A percentile compares a stretch with the other conserved stretches of the same genome.
Evolutionary conservation across 192 early-diverging fungal genomes (phyloP).

Genomic region (Coemansia sp.): DNA sequence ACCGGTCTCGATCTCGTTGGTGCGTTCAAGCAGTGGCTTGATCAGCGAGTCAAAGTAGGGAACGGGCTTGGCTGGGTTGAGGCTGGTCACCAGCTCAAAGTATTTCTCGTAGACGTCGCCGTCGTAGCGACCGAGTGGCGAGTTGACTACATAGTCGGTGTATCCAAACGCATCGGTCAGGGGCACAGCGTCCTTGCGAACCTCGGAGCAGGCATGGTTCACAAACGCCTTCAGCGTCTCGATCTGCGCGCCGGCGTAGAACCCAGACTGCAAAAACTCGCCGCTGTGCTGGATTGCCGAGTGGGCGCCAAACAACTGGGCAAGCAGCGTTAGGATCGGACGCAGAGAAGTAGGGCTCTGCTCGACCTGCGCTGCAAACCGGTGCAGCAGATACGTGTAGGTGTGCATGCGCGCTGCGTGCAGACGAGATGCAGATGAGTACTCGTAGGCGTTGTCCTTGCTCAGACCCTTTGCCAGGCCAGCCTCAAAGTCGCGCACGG

Average conservation of each 20-base stretch:
- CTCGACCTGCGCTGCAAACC: conserved; percentile 76
- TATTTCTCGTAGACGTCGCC: conserved; percentile 86
- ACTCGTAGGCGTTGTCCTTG: conserved; percentile 83
- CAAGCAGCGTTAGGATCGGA: conserved; percentile 69
- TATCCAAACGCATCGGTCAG: conserved; percentile 87
- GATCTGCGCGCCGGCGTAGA: conserved; percentile 73
- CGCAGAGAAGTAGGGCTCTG: conserved; percentile 65
- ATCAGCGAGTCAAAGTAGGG: conserved; percentile 81
- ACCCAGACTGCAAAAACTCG: conserved; percentile 85
- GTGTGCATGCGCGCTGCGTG: conserved; percentile 83
- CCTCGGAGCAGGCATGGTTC: conserved; percentile 62
- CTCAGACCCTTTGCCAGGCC: conserved; percentile 64
- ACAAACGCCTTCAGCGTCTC: conserved; percentile 69
- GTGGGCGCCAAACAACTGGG: conserved; percentile 81
- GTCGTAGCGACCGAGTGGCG: conserved; percentile 82
- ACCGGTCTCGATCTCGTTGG: conserved; percentile 55
- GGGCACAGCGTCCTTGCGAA: conserved; percentile 82
- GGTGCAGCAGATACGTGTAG: conserved; percentile 81
- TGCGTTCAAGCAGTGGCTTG: conserved; percentile 72
- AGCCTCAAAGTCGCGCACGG: conserved; percentile 76
- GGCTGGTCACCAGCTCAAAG: conserved; percentile 79
- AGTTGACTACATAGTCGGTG: conserved; percentile 87
- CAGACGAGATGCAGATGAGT: conserved; percentile 82
- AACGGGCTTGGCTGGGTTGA: conserved; percentile 70
- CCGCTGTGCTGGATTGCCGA: conserved; percentile 79